Evolutionary conservation across 495 filamentous ascomycete genomes (phyloP), one percentile per base, ranked within the genome.

Genomic region (Cladorrhinum samala): DNA sequence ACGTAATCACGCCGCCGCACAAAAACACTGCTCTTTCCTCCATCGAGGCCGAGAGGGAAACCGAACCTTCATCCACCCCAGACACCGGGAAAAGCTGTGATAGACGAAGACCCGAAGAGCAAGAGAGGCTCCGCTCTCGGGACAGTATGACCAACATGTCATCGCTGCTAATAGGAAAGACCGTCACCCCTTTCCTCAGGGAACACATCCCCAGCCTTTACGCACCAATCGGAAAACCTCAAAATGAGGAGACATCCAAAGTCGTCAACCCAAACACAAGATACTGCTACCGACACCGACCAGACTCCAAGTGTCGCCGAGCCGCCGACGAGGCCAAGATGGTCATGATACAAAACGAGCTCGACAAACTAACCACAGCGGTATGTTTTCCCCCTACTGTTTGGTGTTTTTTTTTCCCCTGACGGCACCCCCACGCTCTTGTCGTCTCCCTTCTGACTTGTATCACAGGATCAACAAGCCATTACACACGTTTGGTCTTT

Each of bases 401-500:
- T 21, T 18, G 4, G 23, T 42, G 23, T 3, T 19, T 13, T 18
- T 17, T 17, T 20, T 44, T 9, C 5, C 18, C 14, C n/a, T n/a
- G n/a, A n/a, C n/a, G n/a, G n/a, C n/a, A n/a, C n/a, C n/a, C n/a
- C n/a, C n/a, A n/a, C n/a, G n/a, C n/a, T n/a, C n/a, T n/a, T n/a
- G n/a, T n/a, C n/a, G n/a, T n/a, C n/a, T n/a, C n/a, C n/a, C 2
- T 9, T 9, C 14, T 52, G 27, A 20, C 49, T 9, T 0, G 18
- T 36, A 1, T 14, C 11, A 33, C 19, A 65, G 59, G 64, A 69
- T 38, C 90, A 94, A 66, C 90, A 96, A 71, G 90, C 85, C 53
- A 96, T 99, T 55, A 85, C 89, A 9, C 91, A 96, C 66, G 85
- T 96, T 43, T 99, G 93, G 93, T 95, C 92, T 0, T 72, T 97